phyloP scores from a whole-genome alignment of 2,329 filamentous ascomycete genomes.

The Penicillium janthinellum region DNA sequence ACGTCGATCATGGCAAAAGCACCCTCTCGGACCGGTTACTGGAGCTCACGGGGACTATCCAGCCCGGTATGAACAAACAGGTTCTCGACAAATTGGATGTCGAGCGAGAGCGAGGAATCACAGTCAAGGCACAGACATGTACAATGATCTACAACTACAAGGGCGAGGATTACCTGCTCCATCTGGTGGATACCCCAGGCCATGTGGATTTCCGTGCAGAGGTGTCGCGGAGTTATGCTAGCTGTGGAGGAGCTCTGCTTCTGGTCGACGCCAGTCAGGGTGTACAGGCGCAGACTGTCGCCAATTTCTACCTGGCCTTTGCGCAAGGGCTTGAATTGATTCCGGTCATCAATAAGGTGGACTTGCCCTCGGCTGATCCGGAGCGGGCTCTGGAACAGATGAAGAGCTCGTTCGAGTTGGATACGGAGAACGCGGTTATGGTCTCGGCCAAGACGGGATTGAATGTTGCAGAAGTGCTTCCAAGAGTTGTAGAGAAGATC shows the following conservation, averaged over 20 bases:
- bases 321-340: constrained; percentile 83
- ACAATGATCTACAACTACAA: constrained; percentile 92
- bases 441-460: constrained; percentile 94
- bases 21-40: constrained; percentile 90
- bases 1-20: constrained; percentile 98
- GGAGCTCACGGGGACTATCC: constrained; percentile 91
- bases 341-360: constrained; percentile 95
- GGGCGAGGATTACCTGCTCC: constrained; percentile 85
- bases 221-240: constrained; percentile 92
- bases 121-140: constrained; percentile 97
- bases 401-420: constrained; percentile 81
- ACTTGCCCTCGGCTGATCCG: constrained; percentile 87
- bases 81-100: constrained; percentile 97
- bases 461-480: constrained; percentile 81
- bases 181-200: constrained; percentile 94
- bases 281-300: constrained; percentile 95
- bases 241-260: constrained; percentile 87
- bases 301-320: constrained; percentile 98
- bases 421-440: constrained; percentile 70
- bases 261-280: constrained; percentile 96
- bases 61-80: constrained; percentile 85
- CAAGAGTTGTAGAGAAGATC: constrained; percentile 80
- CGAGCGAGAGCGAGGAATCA: constrained; percentile 93
- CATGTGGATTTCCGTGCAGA: constrained; percentile 98
- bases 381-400: constrained; percentile 84